Evolutionary conservation across 31 red algal species (phyloP), one percentile per base, ranked within the genome.

Genomic region (Asparagopsis taxiformis): DNA sequence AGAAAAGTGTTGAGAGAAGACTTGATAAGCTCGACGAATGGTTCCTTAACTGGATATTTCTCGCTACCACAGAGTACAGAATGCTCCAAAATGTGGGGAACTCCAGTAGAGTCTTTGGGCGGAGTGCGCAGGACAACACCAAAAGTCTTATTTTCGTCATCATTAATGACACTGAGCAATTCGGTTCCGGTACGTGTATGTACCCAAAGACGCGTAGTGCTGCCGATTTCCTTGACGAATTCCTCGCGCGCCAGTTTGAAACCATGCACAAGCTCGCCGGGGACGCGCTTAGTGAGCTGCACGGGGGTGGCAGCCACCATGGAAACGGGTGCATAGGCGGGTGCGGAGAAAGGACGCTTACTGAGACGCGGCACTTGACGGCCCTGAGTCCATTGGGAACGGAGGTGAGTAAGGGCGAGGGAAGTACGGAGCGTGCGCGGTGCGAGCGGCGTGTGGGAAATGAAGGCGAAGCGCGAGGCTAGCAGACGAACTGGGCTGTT

Each of bases 11-110:
- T 91, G 15, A 99, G 62, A 0, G 91, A 95, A 21, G 77, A 61
- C 37, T 94, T 91, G 33, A 99, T 88, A 43, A 99, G 85, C 70
- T 99, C 91, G 25, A 99, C 96, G 66, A 99, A 99, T 16, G 96
- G 96, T 65, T 99, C 96, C 53, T 99, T 99, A 24, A 95, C 91
- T 19, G 91, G 91, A 64, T 99, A 99, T 69, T 99, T 99, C 15
- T 72, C 55, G 33, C 77, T 86, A 10, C 96, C 96, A 64, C 96
- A 99, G 25, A 99, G 72, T 3, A 99, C 96, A 52, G 94, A 97
- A 79, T 97, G 94, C 72, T 97, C 94, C 29, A 97, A 53, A 3
- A 97, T 79, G 73, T 99, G 96, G 8, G 96, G 87, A 24, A 92
- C 88, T 34, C 96, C 96, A 17, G 81, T 92, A 21, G 85, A 91